Percentiles rank a stretch among this genome's conserved stretches.
Conservation (phyloP, 2,329 filamentous ascomycete genomes). For the Neofusicoccum parvum region DNA sequence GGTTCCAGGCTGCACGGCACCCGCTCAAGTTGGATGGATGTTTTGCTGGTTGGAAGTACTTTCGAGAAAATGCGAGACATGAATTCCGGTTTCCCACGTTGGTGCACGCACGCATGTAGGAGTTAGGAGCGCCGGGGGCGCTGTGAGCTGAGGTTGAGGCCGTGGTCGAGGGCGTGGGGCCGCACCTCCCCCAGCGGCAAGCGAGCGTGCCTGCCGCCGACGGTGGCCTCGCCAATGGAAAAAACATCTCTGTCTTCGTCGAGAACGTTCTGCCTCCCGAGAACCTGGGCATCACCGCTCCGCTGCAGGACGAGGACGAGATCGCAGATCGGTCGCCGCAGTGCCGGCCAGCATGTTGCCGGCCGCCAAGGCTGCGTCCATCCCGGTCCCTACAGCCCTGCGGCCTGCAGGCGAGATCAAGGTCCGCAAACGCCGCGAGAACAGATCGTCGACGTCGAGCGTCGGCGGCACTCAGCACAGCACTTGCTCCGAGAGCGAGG, state of each 20-base stretch:
- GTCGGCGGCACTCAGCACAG: background rate
- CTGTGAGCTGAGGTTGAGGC: background rate
- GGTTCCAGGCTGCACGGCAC: background rate
- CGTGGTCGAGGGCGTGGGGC: background rate
- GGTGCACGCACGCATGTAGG: background rate
- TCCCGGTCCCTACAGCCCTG: conserved; percentile 15
- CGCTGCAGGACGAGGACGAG: background rate
- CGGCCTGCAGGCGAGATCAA: conserved; percentile 20
- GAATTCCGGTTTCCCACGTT: background rate
- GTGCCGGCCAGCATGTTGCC: conserved; percentile 14
- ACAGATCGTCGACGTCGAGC: conserved; percentile 17
- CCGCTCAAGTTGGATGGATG: conserved; percentile 9
- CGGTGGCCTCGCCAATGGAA: background rate
- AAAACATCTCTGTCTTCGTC: background rate
- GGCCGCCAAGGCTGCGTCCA: background rate
- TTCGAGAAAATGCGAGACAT: conserved; percentile 10
- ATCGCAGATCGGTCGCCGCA: conserved; percentile 9
- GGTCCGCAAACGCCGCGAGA: conserved; percentile 20
- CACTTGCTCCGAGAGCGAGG: background rate
- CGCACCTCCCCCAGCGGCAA: background rate
- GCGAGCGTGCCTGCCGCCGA: background rate
- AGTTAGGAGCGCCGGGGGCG: background rate
- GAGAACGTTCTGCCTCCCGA: conserved; percentile 1
- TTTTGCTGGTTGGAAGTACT: conserved; percentile 11
- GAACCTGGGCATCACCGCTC: background rate